Evolutionary conservation across 2,329 filamentous ascomycete genomes (phyloP).

Genomic region (Phyllachora maydis): DNA sequence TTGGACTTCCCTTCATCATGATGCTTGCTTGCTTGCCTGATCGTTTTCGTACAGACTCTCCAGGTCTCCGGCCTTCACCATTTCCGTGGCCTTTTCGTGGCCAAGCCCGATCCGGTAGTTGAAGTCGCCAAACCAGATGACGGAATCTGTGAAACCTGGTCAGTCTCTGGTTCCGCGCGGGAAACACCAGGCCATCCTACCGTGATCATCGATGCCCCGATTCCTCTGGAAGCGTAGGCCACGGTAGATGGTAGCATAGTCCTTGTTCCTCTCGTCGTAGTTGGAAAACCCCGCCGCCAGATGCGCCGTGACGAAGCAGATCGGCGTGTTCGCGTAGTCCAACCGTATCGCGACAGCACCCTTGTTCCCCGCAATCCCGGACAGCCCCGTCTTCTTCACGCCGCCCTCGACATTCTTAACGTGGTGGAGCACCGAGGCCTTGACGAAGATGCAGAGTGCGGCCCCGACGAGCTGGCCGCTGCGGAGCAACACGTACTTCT

Average conservation of each 20-base stretch:
- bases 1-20: too few relatives aligned
- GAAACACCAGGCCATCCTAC: too few relatives aligned
- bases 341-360: slow-evolving; percentile 91
- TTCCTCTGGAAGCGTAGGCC: slow-evolving; percentile 85
- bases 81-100: slow-evolving; percentile 54
- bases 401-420: slow-evolving; percentile 96
- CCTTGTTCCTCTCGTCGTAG: slow-evolving; percentile 86
- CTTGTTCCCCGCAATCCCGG: slow-evolving; percentile 95
- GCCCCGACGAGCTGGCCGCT: slow-evolving; percentile 91
- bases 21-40: slow-evolving; percentile 34
- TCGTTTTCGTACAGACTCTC: slow-evolving; percentile 78
- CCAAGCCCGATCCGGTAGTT: slow-evolving; percentile 87
- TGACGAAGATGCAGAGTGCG: slow-evolving; percentile 80
- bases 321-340: slow-evolving; percentile 77
- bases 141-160: slow-evolving; percentile 29
- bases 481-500: slow-evolving; percentile 73
- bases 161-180: too few relatives aligned
- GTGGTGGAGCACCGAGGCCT: slow-evolving; percentile 49
- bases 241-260: slow-evolving; percentile 75
- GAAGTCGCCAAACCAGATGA: slow-evolving; percentile 95
- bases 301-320: slow-evolving; percentile 94
- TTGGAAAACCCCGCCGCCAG: slow-evolving; percentile 90
- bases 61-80: slow-evolving; percentile 54
- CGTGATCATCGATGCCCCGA: slow-evolving; percentile 77
- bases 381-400: slow-evolving; percentile 86